A percentile compares a stretch with the other conserved stretches of the same genome.
These are phyloP conservation scores for Blastobotrys terrestris DNA, from an alignment of 805 yeast genomes.

Conservation along the genomic window DNA sequence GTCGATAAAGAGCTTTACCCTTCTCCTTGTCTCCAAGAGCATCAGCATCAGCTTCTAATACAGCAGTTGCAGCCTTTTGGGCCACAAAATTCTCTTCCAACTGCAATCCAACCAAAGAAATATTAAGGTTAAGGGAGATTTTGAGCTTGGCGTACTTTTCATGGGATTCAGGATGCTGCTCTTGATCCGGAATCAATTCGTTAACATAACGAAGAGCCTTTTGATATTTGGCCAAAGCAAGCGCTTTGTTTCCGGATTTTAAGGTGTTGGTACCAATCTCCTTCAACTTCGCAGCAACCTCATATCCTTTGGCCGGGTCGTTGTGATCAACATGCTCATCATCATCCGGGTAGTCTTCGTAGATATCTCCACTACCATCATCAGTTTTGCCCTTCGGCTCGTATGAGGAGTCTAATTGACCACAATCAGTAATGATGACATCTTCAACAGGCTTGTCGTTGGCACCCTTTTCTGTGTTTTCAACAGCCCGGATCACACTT, in stretches of 20 bases:
- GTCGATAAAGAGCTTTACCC: constrained; percentile 83
- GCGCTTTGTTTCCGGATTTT: constrained; percentile 53
- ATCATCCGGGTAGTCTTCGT: constrained; percentile 69
- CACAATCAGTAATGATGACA: constrained; percentile 72
- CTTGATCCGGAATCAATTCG: constrained; percentile 62
- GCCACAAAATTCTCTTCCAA: constrained; percentile 48
- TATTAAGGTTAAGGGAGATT: constrained; percentile 61
- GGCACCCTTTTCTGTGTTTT: constrained; percentile 56
- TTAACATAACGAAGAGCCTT: constrained; percentile 67
- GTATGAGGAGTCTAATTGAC: constrained; percentile 61
- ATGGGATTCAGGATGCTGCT: constrained; percentile 34
- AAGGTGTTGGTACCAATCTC: constrained; percentile 71
- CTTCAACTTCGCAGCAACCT: constrained; percentile 61
- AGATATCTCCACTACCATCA: constrained; percentile 82
- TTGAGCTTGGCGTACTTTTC: constrained; percentile 52
- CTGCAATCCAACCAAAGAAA: constrained; percentile 69
- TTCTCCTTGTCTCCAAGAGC: constrained; percentile 55
- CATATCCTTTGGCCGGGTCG: constrained; percentile 59
- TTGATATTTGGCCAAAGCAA: constrained; percentile 60
- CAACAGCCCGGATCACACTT: constrained; percentile 71
- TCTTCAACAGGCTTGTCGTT: constrained; percentile 67
- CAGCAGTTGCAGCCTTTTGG: constrained; percentile 56
- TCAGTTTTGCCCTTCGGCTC: constrained; percentile 45
- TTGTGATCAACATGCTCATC: constrained; percentile 53
- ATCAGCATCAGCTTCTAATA: constrained; percentile 50